A percentile compares a stretch with the other conserved stretches of the same genome.
These are phyloP conservation scores for Aspergillus cristatus DNA, from an alignment of 495 filamentous ascomycete species.

Conservation along the genomic window DNA sequence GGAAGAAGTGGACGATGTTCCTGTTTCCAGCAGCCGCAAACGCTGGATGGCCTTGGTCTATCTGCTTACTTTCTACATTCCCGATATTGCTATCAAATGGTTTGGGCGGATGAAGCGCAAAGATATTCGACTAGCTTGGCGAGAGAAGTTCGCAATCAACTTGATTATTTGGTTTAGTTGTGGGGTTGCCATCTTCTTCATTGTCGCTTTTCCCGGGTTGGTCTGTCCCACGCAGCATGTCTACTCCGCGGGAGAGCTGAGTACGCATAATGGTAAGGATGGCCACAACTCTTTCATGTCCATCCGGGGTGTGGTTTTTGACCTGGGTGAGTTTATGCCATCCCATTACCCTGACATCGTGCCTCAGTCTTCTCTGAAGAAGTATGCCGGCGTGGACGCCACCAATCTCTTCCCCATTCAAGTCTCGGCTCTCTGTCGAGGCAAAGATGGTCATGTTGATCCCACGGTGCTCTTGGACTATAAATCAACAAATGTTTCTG, in stretches of 20 bases:
- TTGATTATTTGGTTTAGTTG: constrained; percentile 92
- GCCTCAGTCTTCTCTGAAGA: constrained; percentile 51
- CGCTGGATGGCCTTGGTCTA: constrained; percentile 89
- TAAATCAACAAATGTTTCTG: constrained; percentile 63
- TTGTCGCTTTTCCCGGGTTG: constrained; percentile 73
- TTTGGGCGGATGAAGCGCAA: constrained; percentile 83
- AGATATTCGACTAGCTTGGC: constrained; percentile 89
- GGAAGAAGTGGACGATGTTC: constrained; percentile 77
- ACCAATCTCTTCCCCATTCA: constrained; percentile 88
- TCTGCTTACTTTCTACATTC: constrained; percentile 75
- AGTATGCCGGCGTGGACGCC: constrained; percentile 81
- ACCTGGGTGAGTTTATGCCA: constrained; percentile 64
- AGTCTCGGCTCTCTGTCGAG: constrained; percentile 84
- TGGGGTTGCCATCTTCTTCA: constrained; percentile 72
- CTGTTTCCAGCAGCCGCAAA: constrained; percentile 71
- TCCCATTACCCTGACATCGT: constrained; percentile 77
- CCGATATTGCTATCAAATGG: constrained; percentile 71
- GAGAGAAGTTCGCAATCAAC: constrained; percentile 98
- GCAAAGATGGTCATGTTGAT: constrained; percentile 56
- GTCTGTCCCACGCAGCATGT: constrained; percentile 91
- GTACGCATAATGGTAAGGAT: constrained; percentile 61
- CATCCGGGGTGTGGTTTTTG: constrained; percentile 83
- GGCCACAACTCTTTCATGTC: constrained; percentile 57
- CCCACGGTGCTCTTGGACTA: constrained; percentile 73
- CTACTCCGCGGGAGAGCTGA: constrained; percentile 70